A percentile compares a stretch with the other conserved stretches of the same genome.
Evolutionary conservation across 208 protist species (phyloP).

Genomic region (Trypanosoma melophagium): DNA sequence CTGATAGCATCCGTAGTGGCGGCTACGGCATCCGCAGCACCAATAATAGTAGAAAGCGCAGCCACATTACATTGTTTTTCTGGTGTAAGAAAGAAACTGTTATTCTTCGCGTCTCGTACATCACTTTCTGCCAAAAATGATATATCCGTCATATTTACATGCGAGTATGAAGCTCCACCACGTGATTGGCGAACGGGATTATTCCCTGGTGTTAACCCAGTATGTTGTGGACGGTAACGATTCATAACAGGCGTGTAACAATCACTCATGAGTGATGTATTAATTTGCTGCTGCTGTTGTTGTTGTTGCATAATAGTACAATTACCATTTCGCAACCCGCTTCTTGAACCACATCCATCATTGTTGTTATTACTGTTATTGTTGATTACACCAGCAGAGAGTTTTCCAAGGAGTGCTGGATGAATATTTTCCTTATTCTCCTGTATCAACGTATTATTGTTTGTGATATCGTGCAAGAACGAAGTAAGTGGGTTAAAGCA

Average conservation of each 20-base stretch:
- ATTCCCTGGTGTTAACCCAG: slow-evolving; percentile 31
- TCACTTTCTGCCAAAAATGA: slow-evolving; percentile 11
- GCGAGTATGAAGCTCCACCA: not conserved
- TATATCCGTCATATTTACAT: slow-evolving; percentile 5
- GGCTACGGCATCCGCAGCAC: not conserved
- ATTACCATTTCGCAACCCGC: not conserved
- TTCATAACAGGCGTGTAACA: slow-evolving; percentile 23
- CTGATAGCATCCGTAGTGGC: not conserved
- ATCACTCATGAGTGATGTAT: not conserved
- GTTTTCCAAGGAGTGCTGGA: slow-evolving; percentile 8
- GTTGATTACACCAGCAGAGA: not conserved
- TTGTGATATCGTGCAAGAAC: slow-evolving; percentile 31
- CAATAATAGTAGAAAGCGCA: not conserved
- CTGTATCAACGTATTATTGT: not conserved
- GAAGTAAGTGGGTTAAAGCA: slow-evolving; percentile 20
- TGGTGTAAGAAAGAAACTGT: slow-evolving; percentile 4
- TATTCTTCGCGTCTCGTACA: slow-evolving; percentile 6
- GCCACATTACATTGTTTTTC: not conserved
- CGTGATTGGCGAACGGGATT: not conserved
- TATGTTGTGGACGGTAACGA: slow-evolving; percentile 11
- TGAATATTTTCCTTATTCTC: slow-evolving; percentile 35
- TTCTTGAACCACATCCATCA: not conserved
- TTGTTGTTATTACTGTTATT: not conserved
- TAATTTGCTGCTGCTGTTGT: slow-evolving; percentile 1
- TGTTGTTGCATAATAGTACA: not conserved